A percentile compares a stretch with the other conserved stretches of the same genome.
Evolutionary conservation across 202 grass and related monocot species (phyloP).

Genomic region (Setaria viridis): DNA sequence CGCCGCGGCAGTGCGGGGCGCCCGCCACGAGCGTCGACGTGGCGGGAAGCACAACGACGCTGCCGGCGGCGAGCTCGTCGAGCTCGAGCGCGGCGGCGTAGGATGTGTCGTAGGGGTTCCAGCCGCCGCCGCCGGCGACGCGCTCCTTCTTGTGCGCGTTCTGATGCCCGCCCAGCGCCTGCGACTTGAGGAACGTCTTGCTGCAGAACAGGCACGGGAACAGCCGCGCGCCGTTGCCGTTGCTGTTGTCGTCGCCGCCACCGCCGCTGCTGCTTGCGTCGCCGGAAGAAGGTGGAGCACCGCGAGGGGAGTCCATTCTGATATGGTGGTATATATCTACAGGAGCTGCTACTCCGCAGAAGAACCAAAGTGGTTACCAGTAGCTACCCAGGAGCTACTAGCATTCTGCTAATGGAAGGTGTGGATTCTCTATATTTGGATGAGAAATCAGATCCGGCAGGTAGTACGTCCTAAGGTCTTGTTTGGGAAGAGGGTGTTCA

Average conservation of each 20-base stretch:
- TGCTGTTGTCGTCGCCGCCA: too few relatives aligned
- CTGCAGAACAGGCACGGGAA: constrained; percentile 37
- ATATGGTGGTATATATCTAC: not conserved
- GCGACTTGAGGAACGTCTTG: constrained; percentile 35
- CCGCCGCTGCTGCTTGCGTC: not conserved
- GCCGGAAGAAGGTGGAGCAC: not conserved
- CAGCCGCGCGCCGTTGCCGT: not conserved
- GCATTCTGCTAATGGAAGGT: not conserved
- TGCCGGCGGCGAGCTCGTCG: not conserved
- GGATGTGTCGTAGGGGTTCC: constrained; percentile 14
- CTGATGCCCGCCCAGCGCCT: constrained; percentile 64
- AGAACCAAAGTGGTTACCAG: too few relatives aligned
- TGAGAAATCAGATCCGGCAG: not conserved
- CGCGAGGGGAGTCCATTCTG: not conserved
- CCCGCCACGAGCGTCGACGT: not conserved
- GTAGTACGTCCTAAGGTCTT: too few relatives aligned
- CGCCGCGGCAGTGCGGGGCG: not conserved
- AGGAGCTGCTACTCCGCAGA: not conserved
- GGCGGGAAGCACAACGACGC: not conserved
- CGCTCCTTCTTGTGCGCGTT: constrained; percentile 68
- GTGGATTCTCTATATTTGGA: not conserved
- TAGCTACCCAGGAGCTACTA: not conserved
- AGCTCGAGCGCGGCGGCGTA: not conserved
- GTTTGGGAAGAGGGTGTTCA: too few relatives aligned
- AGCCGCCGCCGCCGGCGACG: constrained; percentile 26